Evolutionary conservation across 2,329 filamentous ascomycete species (phyloP), one percentile per base, ranked within the genome.

Genomic region (Emmonsia crescens): DNA sequence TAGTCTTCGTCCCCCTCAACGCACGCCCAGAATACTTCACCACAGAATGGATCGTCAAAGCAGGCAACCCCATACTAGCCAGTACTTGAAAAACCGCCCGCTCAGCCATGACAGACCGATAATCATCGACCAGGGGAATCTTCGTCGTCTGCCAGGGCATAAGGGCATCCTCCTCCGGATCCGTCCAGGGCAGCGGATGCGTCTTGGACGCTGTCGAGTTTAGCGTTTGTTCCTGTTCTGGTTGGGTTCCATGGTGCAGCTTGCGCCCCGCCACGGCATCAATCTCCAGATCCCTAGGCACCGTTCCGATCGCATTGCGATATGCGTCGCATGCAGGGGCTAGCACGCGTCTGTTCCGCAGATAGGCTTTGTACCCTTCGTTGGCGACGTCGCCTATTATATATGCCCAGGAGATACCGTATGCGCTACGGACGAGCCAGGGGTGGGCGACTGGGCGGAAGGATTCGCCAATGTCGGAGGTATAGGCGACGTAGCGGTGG

Each of bases 401-500:
- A 71, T 99, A 99, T 12, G 89, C 80, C 94, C 94, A 97, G 1
- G 90, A 96, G 49, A 99, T 80, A 57, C 85, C 93, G 72, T 99
- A 99, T 5, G 94, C 94, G 56, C 84, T 80, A 63, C 87, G 84
- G 12, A 99, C 88, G 2, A 95, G 77, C 69, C 82, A 86, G 0
- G 91, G 93, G 72, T 96, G 92, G 3, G 93, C 92, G 46, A 99
- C 83, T 0, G 94, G 94, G 1, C 94, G 85, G 77, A 99, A 99
- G 0, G 89, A 95, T 76, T 99, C 94, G 73, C 94, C 94, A 66
- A 99, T 93, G 70, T 97, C 93, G 24, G 88, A 92, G 0, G 94
- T 97, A 74, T 99, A 99, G 61, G 94, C 94, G 57, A 99, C 91
- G 71, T 99, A 99, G 70, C 94, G 87, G 71, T 97, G 94, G 3